These are phyloP conservation scores for Diutina pseudorugosa DNA, from an alignment of 1,139 yeast species.

Conservation along the genomic window DNA sequence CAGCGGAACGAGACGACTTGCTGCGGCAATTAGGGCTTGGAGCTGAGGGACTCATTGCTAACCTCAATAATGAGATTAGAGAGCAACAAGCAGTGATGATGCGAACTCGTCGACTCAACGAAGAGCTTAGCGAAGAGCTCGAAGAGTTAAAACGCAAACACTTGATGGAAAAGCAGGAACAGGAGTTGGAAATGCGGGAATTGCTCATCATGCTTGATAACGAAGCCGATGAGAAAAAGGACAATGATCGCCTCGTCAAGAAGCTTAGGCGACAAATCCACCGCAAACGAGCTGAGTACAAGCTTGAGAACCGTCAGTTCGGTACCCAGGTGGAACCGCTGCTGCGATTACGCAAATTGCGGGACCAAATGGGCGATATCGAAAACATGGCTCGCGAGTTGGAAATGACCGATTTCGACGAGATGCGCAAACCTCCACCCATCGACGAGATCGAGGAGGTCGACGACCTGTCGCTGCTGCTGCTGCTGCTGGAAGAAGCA, in stretches of 20 bases:
- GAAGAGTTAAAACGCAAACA: conserved; percentile 62
- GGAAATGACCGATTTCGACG: conserved; percentile 69
- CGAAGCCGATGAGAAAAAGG: conserved; percentile 22
- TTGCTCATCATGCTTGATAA: conserved; percentile 54
- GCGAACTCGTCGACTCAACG: conserved; percentile 57
- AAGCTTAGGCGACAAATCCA: conserved; percentile 49
- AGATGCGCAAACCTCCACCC: conserved; percentile 16
- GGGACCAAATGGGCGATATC: conserved; percentile 78
- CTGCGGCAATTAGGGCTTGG: conserved; percentile 66
- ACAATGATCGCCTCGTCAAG: conserved; percentile 32
- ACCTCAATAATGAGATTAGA: conserved; percentile 51
- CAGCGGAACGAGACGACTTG: conserved; percentile 76
- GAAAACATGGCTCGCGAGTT: conserved; percentile 78
- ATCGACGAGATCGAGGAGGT: conserved; percentile 4
- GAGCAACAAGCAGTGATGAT: conserved; percentile 63
- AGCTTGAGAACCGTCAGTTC: conserved; percentile 40
- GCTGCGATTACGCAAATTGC: conserved; percentile 56
- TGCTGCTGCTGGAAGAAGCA: conserved; percentile 4
- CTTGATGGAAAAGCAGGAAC: conserved; percentile 68
- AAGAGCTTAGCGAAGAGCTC: conserved; percentile 51
- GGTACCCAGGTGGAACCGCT: conserved; percentile 65
- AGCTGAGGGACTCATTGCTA: conserved; percentile 73
- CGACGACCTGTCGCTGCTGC: neutral
- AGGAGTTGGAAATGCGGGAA: conserved; percentile 82
- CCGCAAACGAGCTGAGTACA: conserved; percentile 50